phyloP scores from a whole-genome alignment of 192 early-diverging fungal species.

The Spizellomyces punctatus region DNA sequence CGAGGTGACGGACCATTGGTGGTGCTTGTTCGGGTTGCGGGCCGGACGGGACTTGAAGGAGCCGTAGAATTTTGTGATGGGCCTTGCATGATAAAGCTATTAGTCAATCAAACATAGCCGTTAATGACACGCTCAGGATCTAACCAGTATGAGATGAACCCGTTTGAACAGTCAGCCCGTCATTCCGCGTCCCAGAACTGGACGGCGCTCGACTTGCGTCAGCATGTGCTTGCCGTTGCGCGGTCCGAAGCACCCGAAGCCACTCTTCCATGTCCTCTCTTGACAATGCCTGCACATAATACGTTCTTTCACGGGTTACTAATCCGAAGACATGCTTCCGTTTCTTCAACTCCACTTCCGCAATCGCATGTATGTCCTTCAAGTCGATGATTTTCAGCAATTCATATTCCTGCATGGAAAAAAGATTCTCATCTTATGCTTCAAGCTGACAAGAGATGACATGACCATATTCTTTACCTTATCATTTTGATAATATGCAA shows the following conservation, averaged over 20 bases:
- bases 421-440: neutral
- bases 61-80: no score
- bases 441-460: no score
- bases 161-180: no score
- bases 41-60: no score
- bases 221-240: no score
- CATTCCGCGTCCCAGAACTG: no score
- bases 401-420: constrained; percentile 69
- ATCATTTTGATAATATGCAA: constrained; percentile 85
- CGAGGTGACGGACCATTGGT: neutral
- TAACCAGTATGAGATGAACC: no score
- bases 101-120: no score
- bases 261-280: constrained; percentile 68
- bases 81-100: no score
- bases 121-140: no score
- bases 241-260: constrained; percentile 35
- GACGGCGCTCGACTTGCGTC: no score
- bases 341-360: constrained; percentile 70
- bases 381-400: constrained; percentile 73
- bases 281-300: constrained; percentile 65
- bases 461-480: constrained; percentile 49
- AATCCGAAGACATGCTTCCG: constrained; percentile 74
- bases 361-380: constrained; percentile 69
- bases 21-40: no score
- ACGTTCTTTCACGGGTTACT: constrained; percentile 73